phyloP scores from a whole-genome alignment of 1,139 yeast genomes.

The Lodderomyces theae region DNA sequence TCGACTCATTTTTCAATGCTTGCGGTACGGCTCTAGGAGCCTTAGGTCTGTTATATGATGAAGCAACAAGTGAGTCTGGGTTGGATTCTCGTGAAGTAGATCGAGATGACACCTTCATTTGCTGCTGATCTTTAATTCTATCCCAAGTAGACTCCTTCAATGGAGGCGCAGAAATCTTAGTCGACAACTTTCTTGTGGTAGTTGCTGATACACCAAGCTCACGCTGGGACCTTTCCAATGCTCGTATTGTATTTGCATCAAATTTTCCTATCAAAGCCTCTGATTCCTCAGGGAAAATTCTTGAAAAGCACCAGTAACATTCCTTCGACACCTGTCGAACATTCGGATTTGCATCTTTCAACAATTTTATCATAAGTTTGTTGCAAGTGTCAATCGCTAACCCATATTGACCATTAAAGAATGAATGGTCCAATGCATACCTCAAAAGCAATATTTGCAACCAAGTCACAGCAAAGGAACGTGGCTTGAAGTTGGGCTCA shows the following conservation, averaged over 20 bases:
- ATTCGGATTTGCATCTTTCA: slow-evolving; percentile 76
- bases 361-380: slow-evolving; percentile 55
- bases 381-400: slow-evolving; percentile 48
- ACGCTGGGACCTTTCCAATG: slow-evolving; percentile 41
- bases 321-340: slow-evolving; percentile 76
- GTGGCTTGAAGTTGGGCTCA: slow-evolving; percentile 71
- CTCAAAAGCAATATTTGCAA: slow-evolving; percentile 58
- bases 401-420: slow-evolving; percentile 37
- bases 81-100: slow-evolving; percentile 6
- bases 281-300: slow-evolving; percentile 46
- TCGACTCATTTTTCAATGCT: slow-evolving; percentile 1
- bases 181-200: slow-evolving; percentile 7
- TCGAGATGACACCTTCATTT: slow-evolving; percentile 27
- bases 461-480: slow-evolving; percentile 71
- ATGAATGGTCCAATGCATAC: slow-evolving; percentile 21
- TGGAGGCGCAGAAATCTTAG: slow-evolving; percentile 23
- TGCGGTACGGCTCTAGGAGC: slow-evolving; percentile 6
- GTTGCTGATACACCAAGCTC: slow-evolving; percentile 27
- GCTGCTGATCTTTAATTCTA: slow-evolving; percentile 30
- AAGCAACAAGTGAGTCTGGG: slow-evolving; percentile 1
- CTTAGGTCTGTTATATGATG: slow-evolving; percentile 9
- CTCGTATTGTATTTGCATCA: slow-evolving; percentile 37
- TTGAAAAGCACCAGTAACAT: slow-evolving; percentile 69
- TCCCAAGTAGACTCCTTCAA: slow-evolving; percentile 35
- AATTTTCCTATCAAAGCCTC: slow-evolving; percentile 50